Conservation (phyloP, 1,139 yeast species). For the Hemisphaericaspora lyxosophila region DNA sequence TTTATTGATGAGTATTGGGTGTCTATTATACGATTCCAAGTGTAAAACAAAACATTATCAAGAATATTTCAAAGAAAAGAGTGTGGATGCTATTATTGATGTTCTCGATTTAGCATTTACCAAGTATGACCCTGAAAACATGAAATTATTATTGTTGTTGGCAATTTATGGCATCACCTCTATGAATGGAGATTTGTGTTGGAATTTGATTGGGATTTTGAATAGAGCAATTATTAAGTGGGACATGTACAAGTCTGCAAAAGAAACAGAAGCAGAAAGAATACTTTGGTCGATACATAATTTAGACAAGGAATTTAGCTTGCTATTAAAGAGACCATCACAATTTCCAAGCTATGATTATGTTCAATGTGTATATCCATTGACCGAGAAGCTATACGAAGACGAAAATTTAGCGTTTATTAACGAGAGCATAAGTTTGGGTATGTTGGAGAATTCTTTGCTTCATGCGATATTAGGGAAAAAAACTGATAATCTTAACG, state of each 20-base stretch:
- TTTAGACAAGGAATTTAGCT: slow-evolving; percentile 39
- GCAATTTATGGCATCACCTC: slow-evolving; percentile 31
- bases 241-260: slow-evolving; percentile 14
- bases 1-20: slow-evolving; percentile 41
- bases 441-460: slow-evolving; percentile 20
- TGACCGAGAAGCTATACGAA: slow-evolving; percentile 11
- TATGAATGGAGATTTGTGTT: slow-evolving; percentile 28
- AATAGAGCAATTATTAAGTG: slow-evolving; percentile 28
- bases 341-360: slow-evolving; percentile 30
- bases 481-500: slow-evolving; percentile 7
- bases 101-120: slow-evolving; percentile 23
- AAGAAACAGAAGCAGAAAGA: slow-evolving; percentile 18
- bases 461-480: slow-evolving; percentile 17
- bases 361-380: slow-evolving; percentile 17
- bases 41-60: slow-evolving; percentile 22
- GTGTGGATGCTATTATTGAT: slow-evolving; percentile 35
- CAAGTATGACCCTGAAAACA: slow-evolving; percentile 21
- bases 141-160: slow-evolving; percentile 31
- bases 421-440: slow-evolving; percentile 22
- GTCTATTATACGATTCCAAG: slow-evolving; percentile 35
- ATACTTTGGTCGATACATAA: slow-evolving; percentile 43
- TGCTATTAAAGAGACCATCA: slow-evolving; percentile 34
- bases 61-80: slow-evolving; percentile 31
- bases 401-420: slow-evolving; percentile 23
- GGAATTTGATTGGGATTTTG: slow-evolving; percentile 39